Evolutionary conservation across 441 rosid species (phyloP), one percentile per base, ranked within the genome.

Genomic region (Pelargonium citronellum): DNA sequence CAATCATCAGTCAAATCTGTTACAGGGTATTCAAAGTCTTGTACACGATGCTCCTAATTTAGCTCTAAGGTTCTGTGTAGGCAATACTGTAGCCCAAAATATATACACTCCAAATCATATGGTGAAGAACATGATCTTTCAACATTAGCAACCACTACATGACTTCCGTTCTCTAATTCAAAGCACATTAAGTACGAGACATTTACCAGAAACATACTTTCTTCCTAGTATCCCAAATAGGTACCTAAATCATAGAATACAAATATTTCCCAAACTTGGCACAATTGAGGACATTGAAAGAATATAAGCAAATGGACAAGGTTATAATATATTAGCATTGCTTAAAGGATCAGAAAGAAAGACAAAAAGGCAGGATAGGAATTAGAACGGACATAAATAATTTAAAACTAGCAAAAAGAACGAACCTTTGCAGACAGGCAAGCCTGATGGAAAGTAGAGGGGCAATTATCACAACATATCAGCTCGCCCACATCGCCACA

Each of bases 401-500:
- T n/a, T 12, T 71, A 10, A 68, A 65, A 66, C 7, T 69, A 77
- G 76, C 39, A 67, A 81, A 71, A 9, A 53, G 71, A 66, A 72
- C 81, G 68, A 79, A 94, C 98, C 98, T 91, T 82, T 64, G 88
- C 74, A 73, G 85, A 82, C 81, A 94, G 81, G 90, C 98, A 94
- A 71, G 84, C 80, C 82, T 76, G 88, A 80, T 94, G 98, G 77
- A 82, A 94, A 71, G 97, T 87, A 58, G 97, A 85, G 39, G 98
- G 98, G 73, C 97, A 94, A 73, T 90, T 86, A 74, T 94, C 98
- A 71, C 98, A 94, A 79, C 98, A 94, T 79, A 94, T 83, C 82
- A 94, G 78, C 79, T 89, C 96, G 39, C 98, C 98, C 19, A 84
- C 95, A 74, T 90, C 91, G 77, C 96, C 98, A 76, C 97, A 94